Evolutionary conservation across 306 rosid genomes (phyloP).

Genomic region (barrel medic (Medicago truncatula)): MtrunA17r5.0-ANR NC_053048.1:42490001-42490500

Average conservation of each 20-base stretch:
- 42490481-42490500: constrained; percentile 78
- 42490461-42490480: constrained; percentile 85
- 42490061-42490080: background rate
- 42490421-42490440: constrained; percentile 60
- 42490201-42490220: constrained; percentile 27
- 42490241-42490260: background rate
- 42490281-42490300: constrained; percentile 39
- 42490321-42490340: constrained; percentile 49
- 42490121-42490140: constrained; percentile 7
- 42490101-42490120: background rate
- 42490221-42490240: constrained; percentile 23
- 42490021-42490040: background rate
- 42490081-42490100: background rate
- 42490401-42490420: constrained; percentile 67
- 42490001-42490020: background rate
- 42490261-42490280: constrained; percentile 7
- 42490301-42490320: constrained; percentile 36
- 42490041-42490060: background rate
- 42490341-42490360: constrained; percentile 71
- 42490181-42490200: constrained; percentile 5
- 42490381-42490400: constrained; percentile 71
- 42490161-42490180: constrained; percentile 24
- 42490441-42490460: constrained; percentile 60
- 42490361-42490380: constrained; percentile 65
- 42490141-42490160: constrained; percentile 18